Percentiles rank a stretch among this genome's conserved stretches.
Conservation (phyloP, 129 eudicot species). For the Calendula officinalis region DNA sequence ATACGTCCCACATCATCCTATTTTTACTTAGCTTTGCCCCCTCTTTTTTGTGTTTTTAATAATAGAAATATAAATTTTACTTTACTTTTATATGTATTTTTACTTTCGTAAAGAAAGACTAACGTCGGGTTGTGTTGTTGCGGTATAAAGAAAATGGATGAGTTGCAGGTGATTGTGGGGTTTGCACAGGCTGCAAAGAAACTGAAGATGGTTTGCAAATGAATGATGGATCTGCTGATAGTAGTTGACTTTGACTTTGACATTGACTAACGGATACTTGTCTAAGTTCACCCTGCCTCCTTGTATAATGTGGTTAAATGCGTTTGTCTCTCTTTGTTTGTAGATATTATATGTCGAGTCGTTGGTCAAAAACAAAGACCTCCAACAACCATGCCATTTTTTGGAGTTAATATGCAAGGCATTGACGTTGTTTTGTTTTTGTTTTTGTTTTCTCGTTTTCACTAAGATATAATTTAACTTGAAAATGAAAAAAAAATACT, state of each 20-base stretch:
- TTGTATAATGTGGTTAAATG: slow-evolving; percentile 23
- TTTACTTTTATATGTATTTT: neutral
- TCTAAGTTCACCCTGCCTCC: slow-evolving; percentile 11
- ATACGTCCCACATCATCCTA: no score
- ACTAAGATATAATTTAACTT: neutral
- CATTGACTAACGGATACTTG: slow-evolving; percentile 36
- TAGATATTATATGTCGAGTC: slow-evolving; percentile 26
- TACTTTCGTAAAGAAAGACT: neutral
- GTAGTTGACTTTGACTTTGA: slow-evolving; percentile 31
- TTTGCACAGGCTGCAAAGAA: slow-evolving; percentile 88
- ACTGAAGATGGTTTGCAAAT: slow-evolving; percentile 70
- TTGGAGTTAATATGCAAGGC: slow-evolving; percentile 26
- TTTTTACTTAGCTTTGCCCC: no score
- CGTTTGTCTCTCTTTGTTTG: slow-evolving; percentile 13
- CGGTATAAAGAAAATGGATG: slow-evolving; percentile 74
- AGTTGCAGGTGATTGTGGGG: slow-evolving; percentile 81
- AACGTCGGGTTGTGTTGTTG: slow-evolving; percentile 7
- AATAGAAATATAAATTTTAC: no score
- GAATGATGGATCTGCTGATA: slow-evolving; percentile 23
- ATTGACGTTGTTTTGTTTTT: neutral
- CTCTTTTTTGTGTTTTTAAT: no score
- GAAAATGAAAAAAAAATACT: no score
- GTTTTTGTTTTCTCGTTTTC: neutral
- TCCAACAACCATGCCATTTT: slow-evolving; percentile 24
- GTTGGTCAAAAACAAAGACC: slow-evolving; percentile 17